Base-by-base conservation (phyloP, 768 basidiomycete species). In the Crassisporium funariophilum region DNA sequence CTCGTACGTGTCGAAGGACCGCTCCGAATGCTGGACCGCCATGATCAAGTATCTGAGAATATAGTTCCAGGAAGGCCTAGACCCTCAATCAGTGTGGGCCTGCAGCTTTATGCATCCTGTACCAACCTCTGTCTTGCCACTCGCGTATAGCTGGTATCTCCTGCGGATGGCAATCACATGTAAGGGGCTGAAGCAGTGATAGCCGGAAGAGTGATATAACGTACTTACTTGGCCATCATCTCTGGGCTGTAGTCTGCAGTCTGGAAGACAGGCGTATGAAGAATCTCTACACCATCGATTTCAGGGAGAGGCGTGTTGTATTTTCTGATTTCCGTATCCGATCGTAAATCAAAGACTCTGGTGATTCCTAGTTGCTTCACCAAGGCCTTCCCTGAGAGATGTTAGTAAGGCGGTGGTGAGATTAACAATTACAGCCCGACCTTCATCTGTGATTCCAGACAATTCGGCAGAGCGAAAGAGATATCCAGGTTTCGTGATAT, bases 161-260 rank as follows among this genome's bases (percentile, higher is more conserved):
- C 85, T 86, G 51, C 13, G 29, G 22, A 51, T 47, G 58, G 58
- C 35, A 57, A 58, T 58, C 46, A 64, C 51, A 60, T 59, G 53
- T 37, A 48, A 59, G 35, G 54, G 49, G 51, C 34, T 41, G 45
- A 47, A 47, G 49, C 22, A 54, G 41, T 41, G 49, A 49, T 52
- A 19, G 48, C 40, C 46, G 47, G 37, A 46, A 49, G 22, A 42
- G 34, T 38, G 34, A 47, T 38, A 54, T 57, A 69, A 75, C 72
- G 72, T 68, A 83, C 87, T 69, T 69, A 90, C 88, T 80, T 86
- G 57, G 89, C 85, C 81, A 91, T 86, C 68, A 76, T 81, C 65
- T 90, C 85, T 16, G 88, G 88, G 61, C 87, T 89, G 63, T 91
- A 91, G 60, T 91, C 89, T 60, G 84, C 84, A 36, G 70, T 81